Conservation (phyloP, 352 stramenopile species). For the Phytophthora rubi region DNA sequence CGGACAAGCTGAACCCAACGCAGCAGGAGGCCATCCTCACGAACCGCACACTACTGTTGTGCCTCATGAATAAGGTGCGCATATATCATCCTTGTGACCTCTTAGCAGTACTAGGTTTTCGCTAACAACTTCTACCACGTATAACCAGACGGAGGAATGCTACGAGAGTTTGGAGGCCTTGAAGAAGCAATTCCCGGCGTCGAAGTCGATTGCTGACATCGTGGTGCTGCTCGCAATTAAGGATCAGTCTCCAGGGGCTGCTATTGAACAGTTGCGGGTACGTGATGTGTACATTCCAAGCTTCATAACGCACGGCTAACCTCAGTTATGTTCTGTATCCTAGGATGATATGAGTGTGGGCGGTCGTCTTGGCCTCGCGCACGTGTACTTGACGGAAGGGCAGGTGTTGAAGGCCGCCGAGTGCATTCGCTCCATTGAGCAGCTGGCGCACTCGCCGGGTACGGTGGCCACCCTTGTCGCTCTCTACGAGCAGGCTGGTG, state of each 20-base stretch:
- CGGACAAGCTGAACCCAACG: slow-evolving; percentile 59
- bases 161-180: slow-evolving; percentile 55
- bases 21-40: slow-evolving; percentile 81
- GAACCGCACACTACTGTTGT: slow-evolving; percentile 77
- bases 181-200: slow-evolving; percentile 68
- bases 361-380: slow-evolving; percentile 69
- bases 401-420: slow-evolving; percentile 57
- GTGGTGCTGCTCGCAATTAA: slow-evolving; percentile 74
- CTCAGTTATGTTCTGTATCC: not conserved
- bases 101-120: not conserved
- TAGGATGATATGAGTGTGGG: slow-evolving; percentile 60
- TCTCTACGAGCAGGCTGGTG: slow-evolving; percentile 70
- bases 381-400: slow-evolving; percentile 73
- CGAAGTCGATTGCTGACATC: slow-evolving; percentile 62
- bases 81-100: not conserved
- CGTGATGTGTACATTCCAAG: not conserved
- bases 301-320: not conserved
- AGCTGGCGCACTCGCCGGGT: slow-evolving; percentile 68
- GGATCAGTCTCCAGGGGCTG: slow-evolving; percentile 59
- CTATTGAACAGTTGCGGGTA: slow-evolving; percentile 60
- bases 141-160: slow-evolving; percentile 65
- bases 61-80: slow-evolving; percentile 76
- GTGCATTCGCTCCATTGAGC: slow-evolving; percentile 65
- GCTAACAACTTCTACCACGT: slow-evolving; percentile 14
- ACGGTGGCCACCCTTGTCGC: slow-evolving; percentile 83